Base-by-base conservation (phyloP, 2,329 filamentous ascomycete genomes). In the Penicillium sp. region DNA sequence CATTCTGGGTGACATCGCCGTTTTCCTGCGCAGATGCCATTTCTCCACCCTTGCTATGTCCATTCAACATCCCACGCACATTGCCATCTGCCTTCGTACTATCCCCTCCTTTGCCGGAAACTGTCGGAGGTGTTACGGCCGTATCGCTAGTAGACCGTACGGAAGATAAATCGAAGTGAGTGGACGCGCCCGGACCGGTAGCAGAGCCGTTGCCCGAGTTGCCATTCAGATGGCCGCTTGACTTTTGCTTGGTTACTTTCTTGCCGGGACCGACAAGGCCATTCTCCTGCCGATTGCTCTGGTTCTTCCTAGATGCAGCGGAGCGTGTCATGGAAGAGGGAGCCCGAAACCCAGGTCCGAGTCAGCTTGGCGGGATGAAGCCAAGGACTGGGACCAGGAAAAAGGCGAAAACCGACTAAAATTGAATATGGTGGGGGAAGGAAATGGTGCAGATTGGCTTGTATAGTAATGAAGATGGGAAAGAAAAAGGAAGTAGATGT, bases 241-340 rank as follows among this genome's bases (percentile, higher is more conserved):
- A 82, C 68, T 79, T 82, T 68, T 82, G 79, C 71, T 80, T 82
- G 60, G 74, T 78, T 66, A 86, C 78, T 72, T 86, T 86, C 80
- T 86, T 90, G 64, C 87, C 87, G 50, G 88, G 85, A 68, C 86
- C 86, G 81, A 91, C 88, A 74, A 91, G 81, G 70, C 90, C 91
- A 87, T 90, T 91, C 78, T 96, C 91, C 78, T 95, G 88, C 75
- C 88, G 86, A 69, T 81, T 84, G 76, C 87, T 87, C 78, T 86
- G 82, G 77, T 80, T 87, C 72, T 79, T 78, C 69, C 76, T 77
- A 71, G 75, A 72, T 67, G 77, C 73, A 68, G 70, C 71, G 61
- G 70, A 74, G 70, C 76, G 76, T 75, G 76, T 75, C 77, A 79
- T 79, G 72, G 77, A 75, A 71, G 66, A 77, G 70, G 66, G 68